Base-by-base conservation (phyloP, 441 rosid species). In the Flueggea neowawraea region DNA sequence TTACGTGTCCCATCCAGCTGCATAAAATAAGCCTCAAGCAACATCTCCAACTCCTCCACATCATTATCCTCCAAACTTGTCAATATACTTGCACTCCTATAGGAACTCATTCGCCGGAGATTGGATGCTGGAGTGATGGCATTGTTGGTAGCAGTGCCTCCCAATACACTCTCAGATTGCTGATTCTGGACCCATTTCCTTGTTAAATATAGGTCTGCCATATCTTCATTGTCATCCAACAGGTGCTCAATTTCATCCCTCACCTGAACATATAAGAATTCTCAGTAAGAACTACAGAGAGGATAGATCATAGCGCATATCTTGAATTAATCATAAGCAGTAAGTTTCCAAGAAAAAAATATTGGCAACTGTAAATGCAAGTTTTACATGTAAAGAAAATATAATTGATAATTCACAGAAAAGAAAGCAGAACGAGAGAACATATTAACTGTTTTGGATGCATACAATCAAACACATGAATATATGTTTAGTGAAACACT, bases 11-110 rank as follows among this genome's bases (percentile, higher is more conserved):
- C 98, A 69, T 95, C 99, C 48, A 95, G 80, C 78, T 91, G 96
- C 93, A 89, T 86, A 65, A 91, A 95, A 76, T 89, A 95, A 51
- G 99, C 96, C 70, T 95, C 97, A 52, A 95, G 84, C 76, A 95
- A 73, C 97, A 91, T 89, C 77, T 91, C 99, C 67, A 95, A 69
- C 67, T 91, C 98, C 73, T 95, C 95, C 12, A 93, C 97, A 15
- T 88, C 97, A 62, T 82, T 71, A 58, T 78, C 92, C 57, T 83
- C 88, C 60, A 66, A 52, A 55, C 90, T 81, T 3, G 85, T 80
- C 62, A 83, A 68, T 61, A 83, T 54, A 75, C 97, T 91, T 22
- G 70, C 87, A 57, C 96, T 89, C 70, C 86, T 79, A 73, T 58
- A 76, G 66, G 96, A 89, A 73, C 82, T 65, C 59, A 78, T 72